These are phyloP conservation scores for Alternaria novae-zelandiae DNA, from an alignment of 2,329 filamentous ascomycete genomes.

Conservation along the genomic window DNA sequence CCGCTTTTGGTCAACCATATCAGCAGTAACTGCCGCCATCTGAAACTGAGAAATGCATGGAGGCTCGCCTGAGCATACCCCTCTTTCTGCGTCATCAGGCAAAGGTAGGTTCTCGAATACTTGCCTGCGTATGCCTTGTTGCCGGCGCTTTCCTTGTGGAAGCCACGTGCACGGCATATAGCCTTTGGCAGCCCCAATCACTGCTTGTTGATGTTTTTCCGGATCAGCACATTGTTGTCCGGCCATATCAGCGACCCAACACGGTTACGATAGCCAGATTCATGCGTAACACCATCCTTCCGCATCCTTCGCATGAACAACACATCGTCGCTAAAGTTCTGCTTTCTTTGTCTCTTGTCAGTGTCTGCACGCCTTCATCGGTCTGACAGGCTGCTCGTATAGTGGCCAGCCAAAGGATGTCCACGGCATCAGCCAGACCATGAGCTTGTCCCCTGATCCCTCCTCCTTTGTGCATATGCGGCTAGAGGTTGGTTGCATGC, in stretches of 20 bases:
- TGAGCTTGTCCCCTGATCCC: constrained; percentile 32
- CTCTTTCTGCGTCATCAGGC: constrained; percentile 27
- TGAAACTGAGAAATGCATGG: constrained; percentile 10
- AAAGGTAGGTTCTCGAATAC: neutral
- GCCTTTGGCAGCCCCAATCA: constrained; percentile 1
- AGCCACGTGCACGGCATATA: neutral
- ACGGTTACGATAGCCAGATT: constrained; percentile 15
- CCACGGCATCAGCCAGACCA: constrained; percentile 25
- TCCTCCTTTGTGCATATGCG: constrained; percentile 43
- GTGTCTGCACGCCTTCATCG: constrained; percentile 14
- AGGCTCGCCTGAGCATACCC: constrained; percentile 17
- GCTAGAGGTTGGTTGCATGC: constrained; percentile 45
- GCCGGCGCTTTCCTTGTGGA: constrained; percentile 1
- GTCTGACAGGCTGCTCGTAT: constrained; percentile 20
- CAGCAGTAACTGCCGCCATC: constrained; percentile 7
- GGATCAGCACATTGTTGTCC: constrained; percentile 7
- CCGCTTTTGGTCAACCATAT: neutral
- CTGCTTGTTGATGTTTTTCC: constrained; percentile 1
- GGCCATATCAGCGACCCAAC: constrained; percentile 12
- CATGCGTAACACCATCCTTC: constrained; percentile 13
- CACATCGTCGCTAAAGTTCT: constrained; percentile 5
- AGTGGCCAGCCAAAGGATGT: constrained; percentile 26
- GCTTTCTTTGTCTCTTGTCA: constrained; percentile 11
- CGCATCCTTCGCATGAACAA: constrained; percentile 8
- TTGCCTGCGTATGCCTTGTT: neutral